Evolutionary conservation across 1,139 yeast species (phyloP).

Genomic region (Cylindricascospora bacillispora): DNA sequence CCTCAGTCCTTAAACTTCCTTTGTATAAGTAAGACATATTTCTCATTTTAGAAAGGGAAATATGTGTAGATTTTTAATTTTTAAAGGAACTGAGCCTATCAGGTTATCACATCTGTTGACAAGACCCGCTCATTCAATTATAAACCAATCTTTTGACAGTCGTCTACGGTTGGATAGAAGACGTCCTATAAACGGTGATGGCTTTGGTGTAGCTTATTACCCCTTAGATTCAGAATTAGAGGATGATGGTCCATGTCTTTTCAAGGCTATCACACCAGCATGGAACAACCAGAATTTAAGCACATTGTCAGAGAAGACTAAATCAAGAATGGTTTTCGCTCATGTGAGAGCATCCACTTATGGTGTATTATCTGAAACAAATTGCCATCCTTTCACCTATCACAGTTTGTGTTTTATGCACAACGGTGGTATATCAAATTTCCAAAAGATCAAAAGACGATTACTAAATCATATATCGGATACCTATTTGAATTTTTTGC

Average conservation of each 20-base stretch:
- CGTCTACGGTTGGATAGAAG: conserved; percentile 73
- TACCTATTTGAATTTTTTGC: conserved; percentile 64
- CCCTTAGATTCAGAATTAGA: conserved; percentile 41
- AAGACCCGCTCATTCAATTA: conserved; percentile 92
- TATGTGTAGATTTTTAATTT: conserved; percentile 28
- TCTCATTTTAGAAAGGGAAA: too few species aligned
- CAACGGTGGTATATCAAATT: conserved; percentile 80
- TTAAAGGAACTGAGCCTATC: conserved; percentile 60
- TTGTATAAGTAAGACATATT: too few species aligned
- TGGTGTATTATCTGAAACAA: conserved; percentile 85
- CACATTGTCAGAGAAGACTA: conserved; percentile 75
- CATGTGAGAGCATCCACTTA: conserved; percentile 95
- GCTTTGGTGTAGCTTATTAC: conserved; percentile 95
- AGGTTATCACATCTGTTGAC: conserved; percentile 77
- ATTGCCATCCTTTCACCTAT: conserved; percentile 88
- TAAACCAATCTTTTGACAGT: conserved; percentile 90
- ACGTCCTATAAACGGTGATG: conserved; percentile 94
- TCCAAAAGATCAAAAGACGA: conserved; percentile 57
- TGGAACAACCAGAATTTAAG: conserved; percentile 93
- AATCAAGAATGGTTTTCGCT: conserved; percentile 74
- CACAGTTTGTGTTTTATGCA: conserved; percentile 93
- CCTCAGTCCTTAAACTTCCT: too few species aligned
- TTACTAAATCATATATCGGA: conserved; percentile 65
- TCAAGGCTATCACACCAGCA: conserved; percentile 92
- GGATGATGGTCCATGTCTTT: conserved; percentile 59